phyloP scores from a whole-genome alignment of 2,329 filamentous ascomycete genomes.

The Coniochaeta sp. region DNA sequence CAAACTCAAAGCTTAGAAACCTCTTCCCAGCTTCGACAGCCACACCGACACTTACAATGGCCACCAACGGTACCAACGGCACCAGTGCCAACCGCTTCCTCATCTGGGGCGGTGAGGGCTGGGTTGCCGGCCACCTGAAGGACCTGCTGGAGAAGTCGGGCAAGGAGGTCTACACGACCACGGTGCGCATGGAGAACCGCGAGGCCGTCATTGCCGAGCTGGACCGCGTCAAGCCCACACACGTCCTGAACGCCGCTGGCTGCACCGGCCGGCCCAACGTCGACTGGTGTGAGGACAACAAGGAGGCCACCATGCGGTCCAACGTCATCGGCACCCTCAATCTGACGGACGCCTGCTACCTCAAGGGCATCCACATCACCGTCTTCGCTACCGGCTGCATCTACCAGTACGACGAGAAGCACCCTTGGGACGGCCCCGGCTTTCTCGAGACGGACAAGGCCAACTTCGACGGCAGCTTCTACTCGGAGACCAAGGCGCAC shows the following conservation, averaged over 20 bases:
- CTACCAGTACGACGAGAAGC: slow-evolving; percentile 55
- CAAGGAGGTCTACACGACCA: slow-evolving; percentile 54
- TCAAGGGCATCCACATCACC: slow-evolving; percentile 53
- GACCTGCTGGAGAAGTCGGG: slow-evolving; percentile 48
- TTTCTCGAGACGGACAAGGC: slow-evolving; percentile 55
- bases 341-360: slow-evolving; percentile 53
- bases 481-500: slow-evolving; percentile 59
- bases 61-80: slow-evolving; percentile 19
- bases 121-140: slow-evolving; percentile 57
- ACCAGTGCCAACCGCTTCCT: slow-evolving; percentile 38
- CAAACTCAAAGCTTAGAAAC: neutral
- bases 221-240: slow-evolving; percentile 52
- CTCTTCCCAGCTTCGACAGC: too few relatives aligned
- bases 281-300: slow-evolving; percentile 66
- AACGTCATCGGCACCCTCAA: slow-evolving; percentile 61
- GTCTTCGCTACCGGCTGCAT: slow-evolving; percentile 63
- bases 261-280: slow-evolving; percentile 62
- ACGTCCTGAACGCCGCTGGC: slow-evolving; percentile 60
- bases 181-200: slow-evolving; percentile 58
- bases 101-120: slow-evolving; percentile 58
- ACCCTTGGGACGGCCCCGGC: slow-evolving; percentile 52
- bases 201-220: slow-evolving; percentile 49
- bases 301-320: slow-evolving; percentile 58
- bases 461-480: slow-evolving; percentile 63
- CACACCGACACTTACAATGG: slow-evolving; percentile 11